phyloP scores from a whole-genome alignment of 306 rosid genomes.

The Rosa persica region DNA sequence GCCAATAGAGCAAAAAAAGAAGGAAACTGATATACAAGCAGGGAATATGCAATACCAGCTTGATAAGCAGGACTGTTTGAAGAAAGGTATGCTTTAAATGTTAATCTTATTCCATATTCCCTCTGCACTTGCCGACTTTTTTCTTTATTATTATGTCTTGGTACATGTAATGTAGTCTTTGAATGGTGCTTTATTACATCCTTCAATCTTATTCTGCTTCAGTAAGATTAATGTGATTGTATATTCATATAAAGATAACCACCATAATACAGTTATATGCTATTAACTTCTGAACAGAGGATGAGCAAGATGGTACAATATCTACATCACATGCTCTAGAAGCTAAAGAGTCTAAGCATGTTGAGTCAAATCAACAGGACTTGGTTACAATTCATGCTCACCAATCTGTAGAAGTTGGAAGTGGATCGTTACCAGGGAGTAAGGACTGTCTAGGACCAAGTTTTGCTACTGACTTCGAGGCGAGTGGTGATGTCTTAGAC shows the following conservation, averaged over 20 bases:
- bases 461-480: neutral
- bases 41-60: slow-evolving; percentile 32
- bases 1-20: slow-evolving; percentile 25
- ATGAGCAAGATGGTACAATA: slow-evolving; percentile 28
- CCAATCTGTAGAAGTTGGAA: slow-evolving; percentile 26
- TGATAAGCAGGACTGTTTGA: slow-evolving; percentile 35
- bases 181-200: neutral
- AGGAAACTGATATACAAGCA: slow-evolving; percentile 18
- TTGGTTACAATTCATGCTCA: slow-evolving; percentile 24
- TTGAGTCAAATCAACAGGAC: slow-evolving; percentile 29
- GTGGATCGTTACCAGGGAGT: slow-evolving; percentile 21
- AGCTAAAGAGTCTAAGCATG: slow-evolving; percentile 30
- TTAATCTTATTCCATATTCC: neutral
- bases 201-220: neutral
- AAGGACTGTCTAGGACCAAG: slow-evolving; percentile 22
- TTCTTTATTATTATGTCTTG: neutral
- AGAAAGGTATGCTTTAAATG: slow-evolving; percentile 41
- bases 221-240: neutral
- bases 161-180: no score
- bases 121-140: neutral
- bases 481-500: slow-evolving; percentile 5
- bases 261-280: neutral
- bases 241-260: neutral
- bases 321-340: slow-evolving; percentile 28
- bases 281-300: slow-evolving; percentile 31